phyloP scores from a whole-genome alignment of 2,329 filamentous ascomycete genomes.

The Botryotinia calthae region DNA sequence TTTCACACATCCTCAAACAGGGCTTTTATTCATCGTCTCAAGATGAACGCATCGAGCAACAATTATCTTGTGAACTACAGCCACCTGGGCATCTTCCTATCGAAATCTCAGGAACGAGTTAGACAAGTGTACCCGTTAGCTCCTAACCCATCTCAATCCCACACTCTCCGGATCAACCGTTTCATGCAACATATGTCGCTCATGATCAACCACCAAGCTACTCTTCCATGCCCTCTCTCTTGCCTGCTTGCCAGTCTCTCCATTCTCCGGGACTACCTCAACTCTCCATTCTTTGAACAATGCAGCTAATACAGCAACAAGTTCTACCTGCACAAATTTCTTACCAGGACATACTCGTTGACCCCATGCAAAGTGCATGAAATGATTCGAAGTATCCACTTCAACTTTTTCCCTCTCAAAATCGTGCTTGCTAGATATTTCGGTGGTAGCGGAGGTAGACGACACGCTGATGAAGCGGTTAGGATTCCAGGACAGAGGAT shows the following conservation, averaged over 20 bases:
- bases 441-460: not conserved
- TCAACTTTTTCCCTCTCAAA: not conserved
- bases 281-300: constrained; percentile 1
- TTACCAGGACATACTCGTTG: constrained; percentile 9
- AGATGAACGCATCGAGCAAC: not conserved
- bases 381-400: not conserved
- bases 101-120: not conserved
- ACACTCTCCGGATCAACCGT: not conserved
- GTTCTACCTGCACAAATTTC: constrained; percentile 6
- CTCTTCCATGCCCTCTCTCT: constrained; percentile 1
- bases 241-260: not conserved
- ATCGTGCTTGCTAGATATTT: not conserved
- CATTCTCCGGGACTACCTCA: not conserved
- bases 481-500: not conserved
- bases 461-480: not conserved
- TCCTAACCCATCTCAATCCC: not conserved
- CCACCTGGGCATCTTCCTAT: not conserved
- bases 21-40: not conserved
- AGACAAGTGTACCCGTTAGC: not conserved
- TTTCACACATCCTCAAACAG: not conserved
- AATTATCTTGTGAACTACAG: not conserved
- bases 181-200: constrained; percentile 15
- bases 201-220: constrained; percentile 7
- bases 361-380: constrained; percentile 10
- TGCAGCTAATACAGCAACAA: not conserved